phyloP scores from a whole-genome alignment of 352 stramenopile genomes.

The Phytophthora hibernalis region DNA sequence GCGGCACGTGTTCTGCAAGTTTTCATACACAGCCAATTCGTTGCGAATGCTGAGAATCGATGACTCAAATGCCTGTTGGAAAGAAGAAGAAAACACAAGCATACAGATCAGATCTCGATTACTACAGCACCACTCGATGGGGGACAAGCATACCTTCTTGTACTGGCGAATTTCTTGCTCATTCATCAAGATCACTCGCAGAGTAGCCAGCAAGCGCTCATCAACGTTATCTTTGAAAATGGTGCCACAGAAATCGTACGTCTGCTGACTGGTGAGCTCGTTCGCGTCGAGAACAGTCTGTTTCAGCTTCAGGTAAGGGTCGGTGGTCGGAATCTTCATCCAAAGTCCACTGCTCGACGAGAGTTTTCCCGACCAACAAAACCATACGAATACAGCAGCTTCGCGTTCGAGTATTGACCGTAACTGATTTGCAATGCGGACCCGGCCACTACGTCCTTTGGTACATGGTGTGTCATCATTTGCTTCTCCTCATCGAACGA shows the following conservation, averaged over 20 bases:
- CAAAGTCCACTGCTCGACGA: conserved; percentile 66
- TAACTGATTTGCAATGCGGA: conserved; percentile 69
- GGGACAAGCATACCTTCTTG: conserved; percentile 42
- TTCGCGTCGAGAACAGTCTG: conserved; percentile 68
- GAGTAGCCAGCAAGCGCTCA: conserved; percentile 64
- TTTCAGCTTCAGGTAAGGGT: conserved; percentile 67
- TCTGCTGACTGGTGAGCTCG: conserved; percentile 60
- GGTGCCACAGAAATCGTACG: conserved; percentile 79
- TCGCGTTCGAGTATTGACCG: conserved; percentile 79
- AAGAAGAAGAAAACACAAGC: not conserved
- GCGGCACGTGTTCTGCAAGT: conserved; percentile 47
- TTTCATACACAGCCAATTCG: conserved; percentile 64
- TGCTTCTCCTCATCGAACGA: conserved; percentile 54
- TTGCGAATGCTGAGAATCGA: conserved; percentile 55
- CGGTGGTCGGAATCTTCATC: conserved; percentile 64
- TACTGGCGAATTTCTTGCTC: conserved; percentile 58
- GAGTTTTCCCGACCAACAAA: conserved; percentile 59
- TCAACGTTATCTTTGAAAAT: conserved; percentile 59
- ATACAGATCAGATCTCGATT: not conserved
- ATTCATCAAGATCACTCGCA: conserved; percentile 65
- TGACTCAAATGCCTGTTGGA: conserved; percentile 48
- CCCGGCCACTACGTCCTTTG: conserved; percentile 33
- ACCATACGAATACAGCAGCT: conserved; percentile 82
- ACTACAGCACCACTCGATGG: not conserved
- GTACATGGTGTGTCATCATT: conserved; percentile 55